These are phyloP conservation scores for Cutaneotrichosporon sp. DNA, from an alignment of 1,284 basidiomycete species.

Conservation along the genomic window DNA sequence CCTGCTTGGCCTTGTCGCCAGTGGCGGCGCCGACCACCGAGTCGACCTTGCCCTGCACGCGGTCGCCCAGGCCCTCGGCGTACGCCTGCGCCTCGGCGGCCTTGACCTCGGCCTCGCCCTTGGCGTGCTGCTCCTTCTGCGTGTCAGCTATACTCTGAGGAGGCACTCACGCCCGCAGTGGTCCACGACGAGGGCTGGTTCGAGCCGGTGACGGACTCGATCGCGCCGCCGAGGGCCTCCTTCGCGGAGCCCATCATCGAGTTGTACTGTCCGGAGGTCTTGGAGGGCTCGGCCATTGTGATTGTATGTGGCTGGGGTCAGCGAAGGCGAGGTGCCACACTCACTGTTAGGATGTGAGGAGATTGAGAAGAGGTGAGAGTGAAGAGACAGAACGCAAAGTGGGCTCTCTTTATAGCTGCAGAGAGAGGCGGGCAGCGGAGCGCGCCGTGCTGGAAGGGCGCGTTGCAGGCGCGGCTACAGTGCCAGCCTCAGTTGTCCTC, in stretches of 20 bases:
- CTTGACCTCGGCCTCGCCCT: slow-evolving; percentile 61
- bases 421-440: too few species aligned
- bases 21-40: slow-evolving; percentile 64
- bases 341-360: not conserved
- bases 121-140: slow-evolving; percentile 61
- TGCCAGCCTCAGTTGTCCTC: too few species aligned
- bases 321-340: not conserved
- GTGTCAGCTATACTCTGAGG: too few species aligned
- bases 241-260: slow-evolving; percentile 49
- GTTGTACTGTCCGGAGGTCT: slow-evolving; percentile 63
- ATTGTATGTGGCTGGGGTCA: not conserved
- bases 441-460: too few species aligned
- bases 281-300: slow-evolving; percentile 55
- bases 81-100: slow-evolving; percentile 51
- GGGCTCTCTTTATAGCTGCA: not conserved
- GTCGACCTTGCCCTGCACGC: slow-evolving; percentile 66
- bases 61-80: slow-evolving; percentile 64
- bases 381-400: not conserved
- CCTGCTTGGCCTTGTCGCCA: slow-evolving; percentile 66
- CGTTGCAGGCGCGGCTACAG: too few species aligned
- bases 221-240: slow-evolving; percentile 58
- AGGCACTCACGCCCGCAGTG: slow-evolving; percentile 15
- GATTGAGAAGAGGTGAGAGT: not conserved
- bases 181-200: slow-evolving; percentile 32
- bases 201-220: slow-evolving; percentile 59